phyloP scores from a whole-genome alignment of 1,139 yeast genomes.

The Arxiozyma telluris region DNA sequence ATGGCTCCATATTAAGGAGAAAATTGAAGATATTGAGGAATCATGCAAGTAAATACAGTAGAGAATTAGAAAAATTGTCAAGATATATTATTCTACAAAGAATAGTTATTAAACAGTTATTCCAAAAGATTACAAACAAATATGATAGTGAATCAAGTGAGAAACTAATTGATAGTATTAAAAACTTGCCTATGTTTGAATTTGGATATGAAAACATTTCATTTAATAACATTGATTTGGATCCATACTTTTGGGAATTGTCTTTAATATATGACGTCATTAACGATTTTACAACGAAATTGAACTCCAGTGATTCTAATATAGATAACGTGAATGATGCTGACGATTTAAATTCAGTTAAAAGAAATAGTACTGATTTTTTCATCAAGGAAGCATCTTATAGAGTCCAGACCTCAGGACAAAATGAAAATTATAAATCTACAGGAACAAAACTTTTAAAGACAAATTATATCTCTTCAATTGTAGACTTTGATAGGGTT shows the following conservation, averaged over 20 bases:
- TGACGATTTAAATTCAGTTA: neutral
- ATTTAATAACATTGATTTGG: conserved; percentile 56
- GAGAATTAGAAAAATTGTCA: conserved; percentile 57
- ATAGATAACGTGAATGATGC: neutral
- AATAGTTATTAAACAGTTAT: conserved; percentile 69
- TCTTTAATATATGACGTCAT: conserved; percentile 50
- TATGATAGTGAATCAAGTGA: conserved; percentile 28
- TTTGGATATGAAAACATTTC: conserved; percentile 38
- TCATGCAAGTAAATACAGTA: conserved; percentile 21
- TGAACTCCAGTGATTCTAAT: neutral
- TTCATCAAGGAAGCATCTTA: conserved; percentile 1
- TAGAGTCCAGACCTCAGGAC: neutral
- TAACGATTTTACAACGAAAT: conserved; percentile 21
- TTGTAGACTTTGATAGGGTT: conserved; percentile 29
- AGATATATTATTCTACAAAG: conserved; percentile 72
- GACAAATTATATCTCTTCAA: conserved; percentile 11
- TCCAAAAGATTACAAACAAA: conserved; percentile 72
- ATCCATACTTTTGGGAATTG: conserved; percentile 54
- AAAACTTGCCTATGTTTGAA: conserved; percentile 27
- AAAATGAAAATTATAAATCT: neutral
- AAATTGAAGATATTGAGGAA: conserved; percentile 13
- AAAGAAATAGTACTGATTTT: neutral
- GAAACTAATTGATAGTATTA: conserved; percentile 30
- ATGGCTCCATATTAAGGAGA: conserved; percentile 4
- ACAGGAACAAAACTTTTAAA: conserved; percentile 4